Evolutionary conservation across 495 filamentous ascomycete genomes (phyloP).

Genomic region (Clohesyomyces aquaticus): DNA sequence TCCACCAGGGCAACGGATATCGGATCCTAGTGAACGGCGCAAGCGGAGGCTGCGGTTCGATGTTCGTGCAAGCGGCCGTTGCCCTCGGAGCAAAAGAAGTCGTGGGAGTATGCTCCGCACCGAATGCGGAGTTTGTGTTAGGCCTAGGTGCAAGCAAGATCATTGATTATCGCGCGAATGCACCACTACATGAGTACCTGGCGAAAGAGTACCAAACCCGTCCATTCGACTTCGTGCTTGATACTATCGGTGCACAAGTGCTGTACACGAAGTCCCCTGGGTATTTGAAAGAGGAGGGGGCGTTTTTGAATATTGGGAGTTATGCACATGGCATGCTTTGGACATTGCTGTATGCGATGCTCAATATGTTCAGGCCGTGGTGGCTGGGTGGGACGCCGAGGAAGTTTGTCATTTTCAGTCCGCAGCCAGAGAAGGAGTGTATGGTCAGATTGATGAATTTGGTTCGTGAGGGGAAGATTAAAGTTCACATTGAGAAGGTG

Average conservation of each 20-base stretch:
- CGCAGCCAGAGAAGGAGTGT: not conserved
- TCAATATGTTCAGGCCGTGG: slow-evolving; percentile 43
- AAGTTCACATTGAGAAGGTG: slow-evolving; percentile 13
- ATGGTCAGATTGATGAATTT: not conserved
- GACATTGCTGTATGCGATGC: slow-evolving; percentile 31
- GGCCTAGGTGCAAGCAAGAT: slow-evolving; percentile 44
- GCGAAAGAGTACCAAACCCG: slow-evolving; percentile 22
- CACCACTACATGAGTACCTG: slow-evolving; percentile 40
- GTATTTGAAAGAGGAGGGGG: slow-evolving; percentile 44
- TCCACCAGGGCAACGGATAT: slow-evolving; percentile 10
- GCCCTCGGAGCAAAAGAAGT: slow-evolving; percentile 46
- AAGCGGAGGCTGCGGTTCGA: slow-evolving; percentile 49
- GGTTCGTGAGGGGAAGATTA: slow-evolving; percentile 20
- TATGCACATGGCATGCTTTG: slow-evolving; percentile 37
- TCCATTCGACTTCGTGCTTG: slow-evolving; percentile 47
- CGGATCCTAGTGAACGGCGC: slow-evolving; percentile 48
- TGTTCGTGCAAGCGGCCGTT: slow-evolving; percentile 49
- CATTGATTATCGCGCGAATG: slow-evolving; percentile 22
- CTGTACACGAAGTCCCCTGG: slow-evolving; percentile 42
- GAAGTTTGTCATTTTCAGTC: slow-evolving; percentile 40
- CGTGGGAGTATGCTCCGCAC: slow-evolving; percentile 48
- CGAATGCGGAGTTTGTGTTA: slow-evolving; percentile 44
- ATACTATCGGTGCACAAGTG: slow-evolving; percentile 44
- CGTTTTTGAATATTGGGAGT: slow-evolving; percentile 45
- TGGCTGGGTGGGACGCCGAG: slow-evolving; percentile 47